Evolutionary conservation across 768 basidiomycete species (phyloP).

Genomic region (Podaxis sp.): DNA sequence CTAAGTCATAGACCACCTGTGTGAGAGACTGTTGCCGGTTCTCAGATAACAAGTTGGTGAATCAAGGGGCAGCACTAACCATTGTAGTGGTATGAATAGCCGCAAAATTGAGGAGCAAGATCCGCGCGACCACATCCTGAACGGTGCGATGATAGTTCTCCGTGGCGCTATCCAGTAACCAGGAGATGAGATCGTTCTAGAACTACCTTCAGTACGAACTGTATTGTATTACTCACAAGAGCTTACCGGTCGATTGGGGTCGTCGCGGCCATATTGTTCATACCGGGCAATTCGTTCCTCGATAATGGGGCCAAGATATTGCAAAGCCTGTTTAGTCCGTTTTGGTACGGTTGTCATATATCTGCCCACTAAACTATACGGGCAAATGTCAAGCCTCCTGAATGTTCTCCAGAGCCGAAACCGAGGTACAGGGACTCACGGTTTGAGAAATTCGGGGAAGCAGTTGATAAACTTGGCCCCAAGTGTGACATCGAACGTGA

Average conservation of each 20-base stretch:
- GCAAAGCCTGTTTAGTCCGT: constrained; percentile 6
- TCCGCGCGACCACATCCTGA: constrained; percentile 25
- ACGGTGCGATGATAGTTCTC: constrained; percentile 24
- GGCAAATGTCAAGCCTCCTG: not conserved
- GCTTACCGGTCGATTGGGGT: not conserved
- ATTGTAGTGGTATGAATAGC: constrained; percentile 41
- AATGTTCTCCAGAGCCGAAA: not conserved
- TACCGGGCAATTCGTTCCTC: constrained; percentile 16
- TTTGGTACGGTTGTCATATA: constrained; percentile 15
- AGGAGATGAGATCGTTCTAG: constrained; percentile 29
- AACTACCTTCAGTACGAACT: not conserved
- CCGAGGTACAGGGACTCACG: constrained; percentile 20
- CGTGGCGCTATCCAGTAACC: constrained; percentile 38
- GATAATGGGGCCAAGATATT: constrained; percentile 15
- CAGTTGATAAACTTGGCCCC: constrained; percentile 21
- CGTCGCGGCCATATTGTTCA: not conserved
- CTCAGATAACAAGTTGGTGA: not conserved
- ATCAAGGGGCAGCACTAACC: constrained; percentile 21
- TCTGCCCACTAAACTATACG: constrained; percentile 13
- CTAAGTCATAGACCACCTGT: constrained; percentile 19
- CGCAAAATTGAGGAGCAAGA: constrained; percentile 39
- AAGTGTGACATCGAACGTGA: constrained; percentile 27
- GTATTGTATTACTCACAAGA: no score
- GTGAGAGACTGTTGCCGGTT: constrained; percentile 22
- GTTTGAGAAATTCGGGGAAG: constrained; percentile 32